phyloP scores from a whole-genome alignment of 805 yeast genomes.

The Ogataea trehaloabstinens region DNA sequence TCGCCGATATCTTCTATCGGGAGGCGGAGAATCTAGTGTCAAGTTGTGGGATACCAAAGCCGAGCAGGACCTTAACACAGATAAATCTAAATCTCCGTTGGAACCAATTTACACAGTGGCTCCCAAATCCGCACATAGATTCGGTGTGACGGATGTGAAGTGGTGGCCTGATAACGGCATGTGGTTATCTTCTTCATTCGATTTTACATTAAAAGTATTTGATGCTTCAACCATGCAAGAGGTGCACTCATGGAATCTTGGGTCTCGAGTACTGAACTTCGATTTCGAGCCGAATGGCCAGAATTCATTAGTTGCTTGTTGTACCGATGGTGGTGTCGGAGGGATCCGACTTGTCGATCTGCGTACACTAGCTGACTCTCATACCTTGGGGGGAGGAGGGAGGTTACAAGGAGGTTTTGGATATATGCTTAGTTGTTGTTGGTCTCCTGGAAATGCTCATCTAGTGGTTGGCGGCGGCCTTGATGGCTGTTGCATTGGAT shows the following conservation, averaged over 20 bases:
- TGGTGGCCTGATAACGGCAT: constrained; percentile 97
- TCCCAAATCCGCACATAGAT: constrained; percentile 51
- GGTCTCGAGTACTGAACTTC: constrained; percentile 60
- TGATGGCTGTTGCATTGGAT: constrained; percentile 75
- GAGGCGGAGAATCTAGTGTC: constrained; percentile 69
- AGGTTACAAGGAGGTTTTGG: constrained; percentile 29
- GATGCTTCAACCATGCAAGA: constrained; percentile 66
- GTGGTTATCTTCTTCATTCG: constrained; percentile 81
- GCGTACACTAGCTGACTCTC: constrained; percentile 70
- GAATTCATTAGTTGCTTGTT: constrained; percentile 63
- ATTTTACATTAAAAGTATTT: constrained; percentile 75
- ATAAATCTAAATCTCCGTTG: constrained; percentile 2
- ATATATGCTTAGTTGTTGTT: constrained; percentile 34
- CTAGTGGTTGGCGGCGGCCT: constrained; percentile 76
- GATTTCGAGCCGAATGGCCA: constrained; percentile 52
- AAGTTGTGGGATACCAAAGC: constrained; percentile 61
- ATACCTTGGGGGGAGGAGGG: constrained; percentile 48
- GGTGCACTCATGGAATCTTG: constrained; percentile 65
- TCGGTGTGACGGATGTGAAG: constrained; percentile 67
- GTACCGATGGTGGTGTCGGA: constrained; percentile 53
- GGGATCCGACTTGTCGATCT: constrained; percentile 62
- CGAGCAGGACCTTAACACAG: constrained; percentile 5
- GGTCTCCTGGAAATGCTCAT: constrained; percentile 68
- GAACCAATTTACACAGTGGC: constrained; percentile 24
- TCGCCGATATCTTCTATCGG: constrained; percentile 56